Evolutionary conservation across 306 rosid genomes (phyloP).

Genomic region (Castanospermum australe): DNA sequence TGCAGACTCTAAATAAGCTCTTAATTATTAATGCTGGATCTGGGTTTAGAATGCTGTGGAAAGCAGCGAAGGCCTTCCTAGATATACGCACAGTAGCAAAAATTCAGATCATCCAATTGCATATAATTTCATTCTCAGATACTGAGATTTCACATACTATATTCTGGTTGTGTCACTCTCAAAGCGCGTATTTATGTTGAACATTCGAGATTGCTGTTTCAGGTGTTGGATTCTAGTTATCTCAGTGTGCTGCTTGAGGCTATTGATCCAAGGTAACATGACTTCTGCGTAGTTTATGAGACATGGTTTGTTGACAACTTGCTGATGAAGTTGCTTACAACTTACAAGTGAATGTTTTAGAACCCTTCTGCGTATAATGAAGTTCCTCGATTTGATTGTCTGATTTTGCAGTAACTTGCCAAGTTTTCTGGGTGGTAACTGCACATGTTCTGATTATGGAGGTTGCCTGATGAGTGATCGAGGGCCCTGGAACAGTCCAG

Average conservation of each 20-base stretch:
- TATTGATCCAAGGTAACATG: slow-evolving; percentile 67
- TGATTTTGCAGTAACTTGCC: slow-evolving; percentile 75
- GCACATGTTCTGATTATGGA: slow-evolving; percentile 75
- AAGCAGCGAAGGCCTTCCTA: slow-evolving; percentile 69
- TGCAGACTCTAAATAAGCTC: slow-evolving; percentile 77
- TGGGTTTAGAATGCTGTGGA: slow-evolving; percentile 85
- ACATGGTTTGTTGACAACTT: neutral
- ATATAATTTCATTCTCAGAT: neutral
- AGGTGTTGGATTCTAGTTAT: slow-evolving; percentile 80
- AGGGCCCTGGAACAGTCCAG: slow-evolving; percentile 88
- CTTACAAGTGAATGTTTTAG: neutral
- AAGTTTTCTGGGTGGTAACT: slow-evolving; percentile 74
- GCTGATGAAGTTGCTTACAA: neutral
- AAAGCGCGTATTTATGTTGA: neutral
- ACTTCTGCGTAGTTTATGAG: neutral
- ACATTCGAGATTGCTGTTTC: slow-evolving; percentile 22
- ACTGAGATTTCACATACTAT: neutral
- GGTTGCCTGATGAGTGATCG: slow-evolving; percentile 80
- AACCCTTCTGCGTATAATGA: neutral
- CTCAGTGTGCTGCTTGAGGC: slow-evolving; percentile 44
- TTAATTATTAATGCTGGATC: slow-evolving; percentile 88
- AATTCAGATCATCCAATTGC: slow-evolving; percentile 43
- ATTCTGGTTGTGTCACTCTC: neutral
- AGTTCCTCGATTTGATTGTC: neutral
- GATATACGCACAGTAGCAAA: slow-evolving; percentile 72